Evolutionary conservation across 352 stramenopile species (phyloP).

Genomic region (Stramenopiles sp.): DNA sequence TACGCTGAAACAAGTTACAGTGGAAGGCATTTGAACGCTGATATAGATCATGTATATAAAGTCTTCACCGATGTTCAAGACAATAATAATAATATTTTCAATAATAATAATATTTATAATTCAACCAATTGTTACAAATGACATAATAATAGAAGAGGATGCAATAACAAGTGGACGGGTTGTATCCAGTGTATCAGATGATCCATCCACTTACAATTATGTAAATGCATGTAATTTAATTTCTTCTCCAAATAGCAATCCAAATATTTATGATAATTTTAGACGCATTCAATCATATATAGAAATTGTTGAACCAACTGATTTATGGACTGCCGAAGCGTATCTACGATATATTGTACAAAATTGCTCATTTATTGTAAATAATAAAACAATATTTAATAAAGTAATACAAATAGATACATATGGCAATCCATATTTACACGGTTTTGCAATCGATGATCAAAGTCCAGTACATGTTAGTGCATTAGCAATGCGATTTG

Average conservation of each 20-base stretch:
- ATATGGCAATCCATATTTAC: not conserved
- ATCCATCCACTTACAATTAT: not conserved
- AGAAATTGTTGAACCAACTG: not conserved
- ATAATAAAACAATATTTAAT: not conserved
- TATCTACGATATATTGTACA: not conserved
- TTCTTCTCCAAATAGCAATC: not conserved
- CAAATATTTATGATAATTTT: not conserved
- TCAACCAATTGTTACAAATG: too few species aligned
- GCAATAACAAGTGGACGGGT: too few species aligned
- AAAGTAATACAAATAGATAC: not conserved
- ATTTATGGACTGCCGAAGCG: not conserved
- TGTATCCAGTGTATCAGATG: not conserved
- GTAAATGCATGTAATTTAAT: not conserved
- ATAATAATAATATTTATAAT: too few species aligned
- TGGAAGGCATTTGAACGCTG: too few species aligned
- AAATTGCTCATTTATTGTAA: not conserved
- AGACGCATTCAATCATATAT: not conserved
- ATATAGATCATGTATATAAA: too few species aligned
- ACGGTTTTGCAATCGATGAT: not conserved
- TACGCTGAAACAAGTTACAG: too few species aligned
- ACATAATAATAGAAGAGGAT: too few species aligned
- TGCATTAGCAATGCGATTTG: not conserved
- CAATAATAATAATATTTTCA: too few species aligned
- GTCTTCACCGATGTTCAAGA: too few species aligned
- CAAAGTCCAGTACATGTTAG: not conserved